Percentiles rank a stretch among this genome's conserved stretches.
Conservation (phyloP, 495 filamentous ascomycete species). For the Recurvomyces mirabilis region DNA sequence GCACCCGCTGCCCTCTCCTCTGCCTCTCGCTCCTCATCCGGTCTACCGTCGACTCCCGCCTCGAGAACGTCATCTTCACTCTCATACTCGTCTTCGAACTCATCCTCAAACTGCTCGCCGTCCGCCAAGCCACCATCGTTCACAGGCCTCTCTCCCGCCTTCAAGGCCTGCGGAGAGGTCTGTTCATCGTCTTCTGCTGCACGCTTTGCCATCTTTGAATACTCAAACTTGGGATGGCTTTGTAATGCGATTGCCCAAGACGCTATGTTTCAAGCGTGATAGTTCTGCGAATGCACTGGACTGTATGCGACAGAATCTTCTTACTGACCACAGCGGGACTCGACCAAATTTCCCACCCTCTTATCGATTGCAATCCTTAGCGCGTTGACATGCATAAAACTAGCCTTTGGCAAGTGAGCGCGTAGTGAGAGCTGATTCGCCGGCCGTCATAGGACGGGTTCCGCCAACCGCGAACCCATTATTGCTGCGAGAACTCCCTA, state of each 20-base stretch:
- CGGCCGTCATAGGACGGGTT: no score
- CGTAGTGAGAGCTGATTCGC: no score
- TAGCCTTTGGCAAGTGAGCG: no score
- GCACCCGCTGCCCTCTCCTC: conserved; percentile 62
- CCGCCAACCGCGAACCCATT: not conserved
- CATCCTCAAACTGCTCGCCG: conserved; percentile 86
- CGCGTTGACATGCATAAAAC: no score
- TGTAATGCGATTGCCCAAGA: conserved; percentile 19
- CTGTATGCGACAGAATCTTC: conserved; percentile 1
- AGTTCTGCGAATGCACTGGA: not conserved
- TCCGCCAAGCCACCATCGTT: conserved; percentile 36
- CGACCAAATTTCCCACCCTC: not conserved
- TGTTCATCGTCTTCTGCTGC: conserved; percentile 29
- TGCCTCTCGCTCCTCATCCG: conserved; percentile 83
- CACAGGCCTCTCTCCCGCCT: conserved; percentile 32
- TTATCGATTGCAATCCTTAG: no score
- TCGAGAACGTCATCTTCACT: conserved; percentile 94
- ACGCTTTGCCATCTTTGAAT: conserved; percentile 32
- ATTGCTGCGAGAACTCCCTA: not conserved
- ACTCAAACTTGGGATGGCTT: conserved; percentile 13
- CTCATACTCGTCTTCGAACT: conserved; percentile 94
- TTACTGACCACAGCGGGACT: no score
- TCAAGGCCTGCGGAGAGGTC: conserved; percentile 26
- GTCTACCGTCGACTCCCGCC: conserved; percentile 83
- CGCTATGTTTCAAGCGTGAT: conserved; percentile 9